Conservation (phyloP, 345 rosid species). For the Excoecaria agallocha region DNA sequence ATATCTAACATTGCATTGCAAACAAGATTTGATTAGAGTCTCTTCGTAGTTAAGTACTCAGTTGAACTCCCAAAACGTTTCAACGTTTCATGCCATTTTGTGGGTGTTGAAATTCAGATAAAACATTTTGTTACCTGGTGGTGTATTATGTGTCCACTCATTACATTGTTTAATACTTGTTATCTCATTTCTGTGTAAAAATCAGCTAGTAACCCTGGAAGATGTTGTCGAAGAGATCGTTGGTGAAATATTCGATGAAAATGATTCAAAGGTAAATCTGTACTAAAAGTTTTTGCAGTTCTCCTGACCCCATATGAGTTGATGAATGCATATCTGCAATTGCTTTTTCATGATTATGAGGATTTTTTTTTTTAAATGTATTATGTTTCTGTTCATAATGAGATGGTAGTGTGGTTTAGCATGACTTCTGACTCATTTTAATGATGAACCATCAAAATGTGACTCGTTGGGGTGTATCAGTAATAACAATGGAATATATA, state of each 20-base stretch:
- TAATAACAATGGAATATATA: too few relatives aligned
- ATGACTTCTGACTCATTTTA: too few relatives aligned
- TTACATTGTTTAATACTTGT: slow-evolving; percentile 4
- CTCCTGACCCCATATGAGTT: neutral
- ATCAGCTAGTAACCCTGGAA: slow-evolving; percentile 91
- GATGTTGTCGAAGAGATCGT: slow-evolving; percentile 98
- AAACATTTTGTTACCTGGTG: neutral
- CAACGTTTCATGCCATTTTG: slow-evolving; percentile 9
- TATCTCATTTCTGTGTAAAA: slow-evolving; percentile 19
- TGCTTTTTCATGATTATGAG: neutral
- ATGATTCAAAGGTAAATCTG: slow-evolving; percentile 79
- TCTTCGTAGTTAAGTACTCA: neutral
- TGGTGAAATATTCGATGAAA: slow-evolving; percentile 97
- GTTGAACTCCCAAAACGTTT: neutral
- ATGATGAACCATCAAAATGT: too few relatives aligned
- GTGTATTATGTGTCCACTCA: neutral
- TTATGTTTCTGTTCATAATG: too few relatives aligned
- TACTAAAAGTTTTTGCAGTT: neutral
- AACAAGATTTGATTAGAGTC: neutral
- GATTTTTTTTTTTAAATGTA: neutral
- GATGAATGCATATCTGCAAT: neutral
- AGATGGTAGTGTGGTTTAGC: too few relatives aligned
- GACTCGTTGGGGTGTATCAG: too few relatives aligned
- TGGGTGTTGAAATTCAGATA: neutral
- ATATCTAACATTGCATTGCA: neutral